Evolutionary conservation across 2,329 filamentous ascomycete species (phyloP).

Genomic region (Penicillium griseofulvum): DNA sequence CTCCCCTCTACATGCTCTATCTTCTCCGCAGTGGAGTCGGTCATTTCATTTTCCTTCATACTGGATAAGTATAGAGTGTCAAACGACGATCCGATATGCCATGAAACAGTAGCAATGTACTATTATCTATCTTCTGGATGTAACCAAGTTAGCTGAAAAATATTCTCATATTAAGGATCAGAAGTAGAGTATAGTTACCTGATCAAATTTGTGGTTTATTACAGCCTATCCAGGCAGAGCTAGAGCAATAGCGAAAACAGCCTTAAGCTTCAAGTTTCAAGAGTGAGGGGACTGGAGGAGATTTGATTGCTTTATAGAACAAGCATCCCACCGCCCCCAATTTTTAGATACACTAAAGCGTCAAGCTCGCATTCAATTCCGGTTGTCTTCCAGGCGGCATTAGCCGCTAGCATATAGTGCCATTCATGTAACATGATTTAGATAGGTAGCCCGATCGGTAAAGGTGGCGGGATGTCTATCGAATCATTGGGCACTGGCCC

Average conservation of each 20-base stretch:
- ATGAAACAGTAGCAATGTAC: background rate
- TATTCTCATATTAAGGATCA: background rate
- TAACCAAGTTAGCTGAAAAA: background rate
- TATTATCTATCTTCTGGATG: background rate
- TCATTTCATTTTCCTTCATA: no score
- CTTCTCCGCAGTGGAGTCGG: no score
- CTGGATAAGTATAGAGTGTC: no score
- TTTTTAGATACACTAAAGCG: background rate
- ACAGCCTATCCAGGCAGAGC: background rate
- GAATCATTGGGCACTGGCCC: background rate
- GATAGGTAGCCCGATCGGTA: background rate
- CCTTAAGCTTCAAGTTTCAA: background rate
- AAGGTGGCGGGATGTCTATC: background rate
- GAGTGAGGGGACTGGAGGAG: background rate
- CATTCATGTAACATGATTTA: conserved; percentile 6
- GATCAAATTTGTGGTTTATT: background rate
- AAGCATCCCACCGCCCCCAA: background rate
- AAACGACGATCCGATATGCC: conserved; percentile 15
- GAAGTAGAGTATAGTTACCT: background rate
- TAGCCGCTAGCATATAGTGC: background rate
- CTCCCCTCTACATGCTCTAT: no score
- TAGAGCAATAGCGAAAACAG: background rate
- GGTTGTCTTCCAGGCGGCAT: background rate
- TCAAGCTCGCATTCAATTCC: background rate
- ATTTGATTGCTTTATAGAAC: background rate